A percentile compares a stretch with the other conserved stretches of the same genome.
phyloP scores from a whole-genome alignment of 2,329 filamentous ascomycete species.

The Coniochaeta sp. region DNA sequence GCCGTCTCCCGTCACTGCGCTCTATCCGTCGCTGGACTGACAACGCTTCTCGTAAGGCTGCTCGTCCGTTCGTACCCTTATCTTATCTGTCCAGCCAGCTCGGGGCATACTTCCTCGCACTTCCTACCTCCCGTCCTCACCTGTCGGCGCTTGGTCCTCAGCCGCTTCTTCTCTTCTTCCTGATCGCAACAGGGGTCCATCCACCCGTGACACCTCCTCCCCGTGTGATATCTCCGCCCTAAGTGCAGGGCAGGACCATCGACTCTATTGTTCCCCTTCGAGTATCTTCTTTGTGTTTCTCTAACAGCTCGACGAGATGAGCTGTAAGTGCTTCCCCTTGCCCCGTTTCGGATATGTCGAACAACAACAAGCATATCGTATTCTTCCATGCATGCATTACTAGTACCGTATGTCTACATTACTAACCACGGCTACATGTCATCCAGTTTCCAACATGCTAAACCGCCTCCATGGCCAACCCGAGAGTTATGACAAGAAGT shows the following conservation, averaged over 20 bases:
- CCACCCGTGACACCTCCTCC: not conserved
- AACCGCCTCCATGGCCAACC: conserved; percentile 95
- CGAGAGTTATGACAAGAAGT: conserved; percentile 99
- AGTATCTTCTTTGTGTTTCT: not conserved
- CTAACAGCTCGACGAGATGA: conserved; percentile 21
- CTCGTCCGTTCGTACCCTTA: not conserved
- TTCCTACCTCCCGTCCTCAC: not conserved
- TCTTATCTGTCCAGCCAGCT: not conserved
- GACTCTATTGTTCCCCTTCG: not conserved
- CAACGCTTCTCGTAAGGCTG: not conserved
- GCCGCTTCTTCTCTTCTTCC: not conserved
- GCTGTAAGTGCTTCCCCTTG: conserved; percentile 25
- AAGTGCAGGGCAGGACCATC: not conserved
- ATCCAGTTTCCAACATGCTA: conserved; percentile 75
- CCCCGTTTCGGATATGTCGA: not conserved
- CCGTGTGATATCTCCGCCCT: not conserved
- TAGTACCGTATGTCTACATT: not conserved
- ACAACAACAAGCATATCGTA: not conserved
- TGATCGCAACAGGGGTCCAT: not conserved
- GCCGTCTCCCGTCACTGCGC: not conserved
- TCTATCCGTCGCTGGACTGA: not conserved
- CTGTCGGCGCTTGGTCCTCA: not conserved
- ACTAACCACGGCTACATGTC: conserved; percentile 2
- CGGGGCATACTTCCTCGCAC: not conserved
- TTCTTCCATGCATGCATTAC: not conserved